Percentiles rank a stretch among this genome's conserved stretches.
Evolutionary conservation across 2,329 filamentous ascomycete species (phyloP).

Genomic region (Stagonosporopsis cucurbitacearum): DNA sequence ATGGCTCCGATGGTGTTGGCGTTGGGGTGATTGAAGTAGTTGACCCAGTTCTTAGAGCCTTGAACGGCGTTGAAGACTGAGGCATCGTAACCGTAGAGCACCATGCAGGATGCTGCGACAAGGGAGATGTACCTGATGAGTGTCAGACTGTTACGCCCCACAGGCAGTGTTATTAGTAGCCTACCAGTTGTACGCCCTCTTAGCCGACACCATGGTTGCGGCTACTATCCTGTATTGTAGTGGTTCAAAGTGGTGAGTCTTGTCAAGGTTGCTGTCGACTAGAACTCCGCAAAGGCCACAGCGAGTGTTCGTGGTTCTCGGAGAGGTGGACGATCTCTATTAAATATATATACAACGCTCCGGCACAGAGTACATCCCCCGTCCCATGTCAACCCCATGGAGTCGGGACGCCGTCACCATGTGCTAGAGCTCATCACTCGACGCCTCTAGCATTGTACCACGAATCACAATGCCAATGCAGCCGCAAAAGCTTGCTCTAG

Average conservation of each 20-base stretch:
- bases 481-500: slow-evolving; percentile 31
- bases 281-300: slow-evolving; percentile 26
- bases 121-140: slow-evolving; percentile 67
- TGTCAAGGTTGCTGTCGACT: slow-evolving; percentile 13
- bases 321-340: slow-evolving; percentile 12
- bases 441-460: slow-evolving; percentile 34
- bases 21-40: slow-evolving; percentile 64
- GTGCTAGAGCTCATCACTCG: slow-evolving; percentile 21
- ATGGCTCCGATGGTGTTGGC: slow-evolving; percentile 61
- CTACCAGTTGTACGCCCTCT: slow-evolving; percentile 58
- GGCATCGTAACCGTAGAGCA: slow-evolving; percentile 76
- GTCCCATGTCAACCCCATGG: slow-evolving; percentile 31
- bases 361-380: slow-evolving; percentile 19
- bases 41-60: slow-evolving; percentile 70
- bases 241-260: slow-evolving; percentile 7
- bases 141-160: slow-evolving; percentile 13
- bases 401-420: slow-evolving; percentile 29
- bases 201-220: slow-evolving; percentile 44
- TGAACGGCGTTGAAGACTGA: slow-evolving; percentile 77
- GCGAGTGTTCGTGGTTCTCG: slow-evolving; percentile 22
- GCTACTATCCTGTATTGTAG: slow-evolving; percentile 2
- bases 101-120: slow-evolving; percentile 76
- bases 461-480: slow-evolving; percentile 37
- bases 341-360: slow-evolving; percentile 33
- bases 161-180: background rate